Evolutionary conservation across 192 early-diverging fungal species (phyloP), one percentile per base, ranked within the genome.

Genomic region (Gigaspora rosea): DNA sequence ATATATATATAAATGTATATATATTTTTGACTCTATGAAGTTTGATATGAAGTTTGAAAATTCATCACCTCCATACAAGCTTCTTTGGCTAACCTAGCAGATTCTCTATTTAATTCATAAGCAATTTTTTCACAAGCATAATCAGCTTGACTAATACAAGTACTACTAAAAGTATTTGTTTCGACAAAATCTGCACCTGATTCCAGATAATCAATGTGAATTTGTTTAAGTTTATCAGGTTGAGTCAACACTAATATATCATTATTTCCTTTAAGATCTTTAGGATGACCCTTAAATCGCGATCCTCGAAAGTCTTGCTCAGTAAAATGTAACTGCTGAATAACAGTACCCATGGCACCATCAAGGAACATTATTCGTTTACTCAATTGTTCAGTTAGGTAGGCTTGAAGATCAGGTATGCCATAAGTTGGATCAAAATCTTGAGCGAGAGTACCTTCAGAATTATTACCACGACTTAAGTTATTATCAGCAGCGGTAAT

Each of bases 341-440:
- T 93, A 91, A 94, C 88, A 52, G 93, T 94, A 59, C 95, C 95
- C 96, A 97, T 97, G n/a, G 92, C 95, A 67, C 96, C 96, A 81
- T 98, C 96, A 62, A 98, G 89, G 86, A 93, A 96, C 92, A 98
- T 95, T 84, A 98, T 97, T 70, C 95, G 88, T 85, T 93, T 86
- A 72, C 83, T 84, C 66, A 97, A 84, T 35, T 91, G 92, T 78
- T 90, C 80, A 68, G 90, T 87, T 47, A 98, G 89, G 79, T 95
- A 95, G 71, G 85, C 86, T 74, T 82, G 77, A 51, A 86, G 73
- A 83, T 89, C 85, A 2, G 51, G 51, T 13, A 52, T 52, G 9
- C 51, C 51, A 52, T 52, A 52, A 52, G 51, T 52, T 13, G 51
- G 51, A 15, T 52, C 51, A 52, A 52, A 52, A 27, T 27, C 27